These are phyloP conservation scores for Fusarium stilboides DNA, from an alignment of 2,329 filamentous ascomycete species.

Conservation along the genomic window DNA sequence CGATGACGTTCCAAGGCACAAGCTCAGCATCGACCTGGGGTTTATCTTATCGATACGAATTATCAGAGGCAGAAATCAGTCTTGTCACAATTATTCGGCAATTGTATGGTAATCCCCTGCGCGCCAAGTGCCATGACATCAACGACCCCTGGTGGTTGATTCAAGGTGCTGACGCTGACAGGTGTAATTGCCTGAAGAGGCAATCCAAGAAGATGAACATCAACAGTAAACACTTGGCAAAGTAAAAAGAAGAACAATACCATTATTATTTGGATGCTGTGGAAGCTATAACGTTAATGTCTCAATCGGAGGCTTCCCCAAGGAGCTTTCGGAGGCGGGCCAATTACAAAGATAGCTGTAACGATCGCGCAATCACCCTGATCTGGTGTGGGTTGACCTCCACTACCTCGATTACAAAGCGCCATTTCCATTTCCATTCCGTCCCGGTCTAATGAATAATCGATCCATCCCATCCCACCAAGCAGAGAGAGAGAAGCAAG, in stretches of 20 bases:
- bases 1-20: background rate
- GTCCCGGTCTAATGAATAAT: constrained; percentile 31
- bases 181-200: background rate
- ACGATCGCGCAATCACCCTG: constrained; percentile 28
- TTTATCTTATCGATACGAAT: constrained; percentile 6
- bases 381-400: constrained; percentile 22
- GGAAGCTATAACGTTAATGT: too few relatives aligned
- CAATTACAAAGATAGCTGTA: constrained; percentile 30
- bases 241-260: too few relatives aligned
- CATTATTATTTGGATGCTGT: too few relatives aligned
- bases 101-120: background rate
- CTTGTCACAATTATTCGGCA: background rate
- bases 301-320: background rate
- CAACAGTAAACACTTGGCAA: background rate
- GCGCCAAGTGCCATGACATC: constrained; percentile 17
- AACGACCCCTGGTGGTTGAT: background rate
- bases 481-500: background rate
- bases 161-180: constrained; percentile 11
- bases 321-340: constrained; percentile 20
- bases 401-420: background rate
- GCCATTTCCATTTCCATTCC: constrained; percentile 25
- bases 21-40: background rate
- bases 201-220: background rate
- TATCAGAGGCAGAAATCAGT: background rate
- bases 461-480: constrained; percentile 11